These are phyloP conservation scores for Neoboletus subvelutipes DNA, from an alignment of 768 basidiomycete species.

Conservation along the genomic window DNA sequence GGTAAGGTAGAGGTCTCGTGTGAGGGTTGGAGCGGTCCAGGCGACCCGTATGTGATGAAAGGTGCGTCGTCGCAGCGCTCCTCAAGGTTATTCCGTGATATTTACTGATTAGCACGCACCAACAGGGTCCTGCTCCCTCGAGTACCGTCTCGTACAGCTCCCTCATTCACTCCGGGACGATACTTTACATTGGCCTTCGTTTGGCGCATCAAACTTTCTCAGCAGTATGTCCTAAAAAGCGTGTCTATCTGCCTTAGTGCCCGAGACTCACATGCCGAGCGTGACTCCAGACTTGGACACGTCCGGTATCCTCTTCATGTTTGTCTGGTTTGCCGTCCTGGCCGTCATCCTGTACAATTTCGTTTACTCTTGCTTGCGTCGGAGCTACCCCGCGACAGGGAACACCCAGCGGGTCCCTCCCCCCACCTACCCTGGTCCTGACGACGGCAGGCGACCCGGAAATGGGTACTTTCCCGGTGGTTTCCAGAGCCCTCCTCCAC, in stretches of 20 bases:
- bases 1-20: slow-evolving; percentile 86
- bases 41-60: slow-evolving; percentile 83
- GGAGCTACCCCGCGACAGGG: slow-evolving; percentile 29
- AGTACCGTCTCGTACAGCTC: slow-evolving; percentile 77
- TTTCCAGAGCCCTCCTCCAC: slow-evolving; percentile 51
- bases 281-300: slow-evolving; percentile 44
- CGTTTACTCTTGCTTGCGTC: slow-evolving; percentile 52
- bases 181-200: slow-evolving; percentile 5
- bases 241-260: neutral
- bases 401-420: slow-evolving; percentile 29
- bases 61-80: slow-evolving; percentile 43
- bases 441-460: slow-evolving; percentile 22
- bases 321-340: slow-evolving; percentile 56
- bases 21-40: slow-evolving; percentile 85
- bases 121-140: slow-evolving; percentile 81
- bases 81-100: neutral
- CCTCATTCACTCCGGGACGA: slow-evolving; percentile 39
- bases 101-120: neutral
- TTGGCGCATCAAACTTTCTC: slow-evolving; percentile 19
- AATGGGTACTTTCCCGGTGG: slow-evolving; percentile 55
- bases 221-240: slow-evolving; percentile 14
- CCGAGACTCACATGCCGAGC: neutral
- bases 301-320: slow-evolving; percentile 49
- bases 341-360: slow-evolving; percentile 56
- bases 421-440: slow-evolving; percentile 34